Evolutionary conservation across 768 basidiomycete species (phyloP), one percentile per base, ranked within the genome.

Genomic region (Russula lepida): DNA sequence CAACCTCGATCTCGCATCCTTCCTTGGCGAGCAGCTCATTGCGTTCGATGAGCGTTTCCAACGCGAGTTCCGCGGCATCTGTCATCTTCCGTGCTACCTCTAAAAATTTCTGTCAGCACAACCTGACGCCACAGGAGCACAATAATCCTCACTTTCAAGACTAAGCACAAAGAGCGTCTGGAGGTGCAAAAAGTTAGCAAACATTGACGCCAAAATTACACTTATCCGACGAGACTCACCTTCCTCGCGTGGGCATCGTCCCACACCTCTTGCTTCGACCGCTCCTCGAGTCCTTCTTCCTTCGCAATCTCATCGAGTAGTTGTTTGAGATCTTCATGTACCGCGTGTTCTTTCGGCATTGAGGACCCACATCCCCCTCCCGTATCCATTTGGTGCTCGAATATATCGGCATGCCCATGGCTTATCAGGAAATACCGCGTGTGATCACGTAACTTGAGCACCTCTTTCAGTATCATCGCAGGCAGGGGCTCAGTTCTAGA

Each of bases 141-240:
- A 2, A 27, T 39, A 21, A 15, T 19, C 70, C 77, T 68, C 61
- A 80, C 79, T 75, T 68, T 81, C 79, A 21, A 81, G 71, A 39
- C 74, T 77, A 19, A 81, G 68, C 67, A 75, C 69, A 64, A 80
- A 71, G 25, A 81, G 54, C 2, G 73, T 74, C 80, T 80, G 49
- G 9, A 43, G 8, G n/a, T 6, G 27, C 21, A 15, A 37, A 21
- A 37, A 32, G 63, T 53, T 17, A 50, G 35, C 7, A 21, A 15
- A 13, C 30, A 1, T 15, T 9, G 12, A 23, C 1, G 19, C 12
- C 11, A 43, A 30, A 19, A 2, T 30, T 3, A 50, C 8, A 23
- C 33, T 5, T 15, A 50, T 19, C 51, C 9, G 17, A 19, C 32
- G 0, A 13, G 0, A 69, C 75, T 59, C 54, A 80, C 79, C 69